Evolutionary conservation across 805 yeast species (phyloP).

Genomic region (Lipomyces sp.): DNA sequence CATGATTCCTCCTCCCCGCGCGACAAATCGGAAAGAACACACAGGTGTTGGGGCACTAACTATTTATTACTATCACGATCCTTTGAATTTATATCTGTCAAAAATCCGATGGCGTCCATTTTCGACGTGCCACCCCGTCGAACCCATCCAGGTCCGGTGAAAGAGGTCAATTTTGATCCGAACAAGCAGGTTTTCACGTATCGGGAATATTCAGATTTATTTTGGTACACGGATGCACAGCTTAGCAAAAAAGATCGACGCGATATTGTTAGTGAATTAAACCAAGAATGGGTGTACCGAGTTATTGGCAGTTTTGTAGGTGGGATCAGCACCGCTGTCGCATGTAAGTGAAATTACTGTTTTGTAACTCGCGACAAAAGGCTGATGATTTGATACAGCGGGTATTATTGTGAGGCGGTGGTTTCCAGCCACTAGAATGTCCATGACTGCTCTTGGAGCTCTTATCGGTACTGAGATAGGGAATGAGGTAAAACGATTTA

Average conservation of each 20-base stretch:
- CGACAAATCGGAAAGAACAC: too few relatives aligned
- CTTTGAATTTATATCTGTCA: background rate
- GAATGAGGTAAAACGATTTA: constrained; percentile 7
- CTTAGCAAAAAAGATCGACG: constrained; percentile 25
- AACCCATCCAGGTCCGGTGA: constrained; percentile 15
- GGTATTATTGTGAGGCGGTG: constrained; percentile 5
- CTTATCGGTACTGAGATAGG: constrained; percentile 26
- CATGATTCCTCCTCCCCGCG: too few relatives aligned
- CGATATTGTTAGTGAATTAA: constrained; percentile 26
- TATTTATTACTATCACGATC: background rate
- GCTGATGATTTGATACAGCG: constrained; percentile 5
- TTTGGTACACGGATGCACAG: constrained; percentile 31
- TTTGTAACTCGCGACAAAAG: background rate
- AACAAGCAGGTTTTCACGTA: constrained; percentile 8
- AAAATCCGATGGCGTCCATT: constrained; percentile 1
- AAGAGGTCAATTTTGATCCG: constrained; percentile 24
- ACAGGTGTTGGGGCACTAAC: too few relatives aligned
- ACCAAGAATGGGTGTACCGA: constrained; percentile 17
- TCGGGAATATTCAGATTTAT: constrained; percentile 28
- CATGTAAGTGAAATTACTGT: background rate
- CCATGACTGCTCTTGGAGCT: constrained; percentile 23
- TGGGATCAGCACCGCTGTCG: background rate
- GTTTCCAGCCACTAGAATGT: constrained; percentile 19
- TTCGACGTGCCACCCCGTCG: constrained; percentile 35
- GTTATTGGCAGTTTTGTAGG: constrained; percentile 25